These are phyloP conservation scores for Osmozyma mogii DNA, from an alignment of 805 yeast genomes.

Conservation along the genomic window DNA sequence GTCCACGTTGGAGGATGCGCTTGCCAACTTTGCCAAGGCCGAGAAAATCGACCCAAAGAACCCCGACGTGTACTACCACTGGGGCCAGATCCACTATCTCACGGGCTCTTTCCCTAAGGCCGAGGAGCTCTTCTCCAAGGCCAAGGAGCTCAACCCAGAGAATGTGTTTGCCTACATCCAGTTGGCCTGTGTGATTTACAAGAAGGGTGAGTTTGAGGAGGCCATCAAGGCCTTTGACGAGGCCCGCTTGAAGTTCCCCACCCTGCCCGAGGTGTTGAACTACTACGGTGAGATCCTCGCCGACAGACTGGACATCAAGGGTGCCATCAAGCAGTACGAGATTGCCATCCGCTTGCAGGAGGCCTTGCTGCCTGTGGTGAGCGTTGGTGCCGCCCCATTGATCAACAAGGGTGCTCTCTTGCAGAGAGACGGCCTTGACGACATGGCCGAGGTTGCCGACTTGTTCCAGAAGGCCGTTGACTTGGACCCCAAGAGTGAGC, in stretches of 20 bases:
- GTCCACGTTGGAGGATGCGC: conserved; percentile 52
- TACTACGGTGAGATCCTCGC: conserved; percentile 91
- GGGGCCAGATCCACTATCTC: conserved; percentile 85
- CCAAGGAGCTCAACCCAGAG: conserved; percentile 63
- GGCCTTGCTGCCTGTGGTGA: conserved; percentile 53
- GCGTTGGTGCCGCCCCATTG: conserved; percentile 84
- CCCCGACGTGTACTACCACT: conserved; percentile 86
- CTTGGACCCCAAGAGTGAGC: conserved; percentile 81
- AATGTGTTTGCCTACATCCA: conserved; percentile 86
- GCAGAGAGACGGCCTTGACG: conserved; percentile 46
- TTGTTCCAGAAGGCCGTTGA: conserved; percentile 69
- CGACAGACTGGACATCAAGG: conserved; percentile 64
- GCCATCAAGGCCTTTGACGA: conserved; percentile 62
- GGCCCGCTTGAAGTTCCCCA: conserved; percentile 70
- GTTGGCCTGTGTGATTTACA: conserved; percentile 85
- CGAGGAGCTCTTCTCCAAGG: conserved; percentile 62
- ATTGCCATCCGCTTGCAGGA: conserved; percentile 77
- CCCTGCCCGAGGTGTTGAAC: conserved; percentile 87
- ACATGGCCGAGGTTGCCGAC: conserved; percentile 47
- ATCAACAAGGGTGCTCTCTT: conserved; percentile 79
- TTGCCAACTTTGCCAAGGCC: conserved; percentile 64
- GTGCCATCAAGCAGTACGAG: conserved; percentile 79
- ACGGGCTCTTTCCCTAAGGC: conserved; percentile 71
- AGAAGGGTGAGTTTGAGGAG: conserved; percentile 52
- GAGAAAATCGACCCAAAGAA: conserved; percentile 57